A percentile compares a stretch with the other conserved stretches of the same genome.
Evolutionary conservation across 2,329 filamentous ascomycete species (phyloP).

Genomic region (Septoria linicola): DNA sequence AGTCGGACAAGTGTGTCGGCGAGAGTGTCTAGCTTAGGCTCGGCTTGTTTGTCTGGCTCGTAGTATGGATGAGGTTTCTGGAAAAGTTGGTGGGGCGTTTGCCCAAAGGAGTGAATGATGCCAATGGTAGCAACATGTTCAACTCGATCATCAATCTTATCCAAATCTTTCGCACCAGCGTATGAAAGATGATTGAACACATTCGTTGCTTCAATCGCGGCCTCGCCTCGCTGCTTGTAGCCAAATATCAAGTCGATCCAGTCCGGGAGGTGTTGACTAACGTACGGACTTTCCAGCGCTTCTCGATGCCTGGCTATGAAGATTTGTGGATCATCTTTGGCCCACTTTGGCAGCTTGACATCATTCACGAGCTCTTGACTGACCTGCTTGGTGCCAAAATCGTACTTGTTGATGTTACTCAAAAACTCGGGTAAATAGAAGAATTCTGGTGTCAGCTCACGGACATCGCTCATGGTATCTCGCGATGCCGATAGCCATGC

Average conservation of each 20-base stretch:
- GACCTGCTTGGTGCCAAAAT: constrained; percentile 85
- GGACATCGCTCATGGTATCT: constrained; percentile 89
- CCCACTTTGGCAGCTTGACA: constrained; percentile 91
- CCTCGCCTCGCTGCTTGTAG: constrained; percentile 87
- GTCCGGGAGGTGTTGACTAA: constrained; percentile 82
- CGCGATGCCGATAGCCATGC: constrained; percentile 88
- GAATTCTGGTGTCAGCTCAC: constrained; percentile 94
- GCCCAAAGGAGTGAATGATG: constrained; percentile 97
- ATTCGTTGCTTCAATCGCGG: constrained; percentile 85
- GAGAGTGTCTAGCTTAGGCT: constrained; percentile 71
- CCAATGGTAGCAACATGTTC: constrained; percentile 87
- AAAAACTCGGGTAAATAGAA: constrained; percentile 95
- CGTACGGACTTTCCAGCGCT: constrained; percentile 87
- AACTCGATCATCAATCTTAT: constrained; percentile 83
- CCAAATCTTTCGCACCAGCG: constrained; percentile 86
- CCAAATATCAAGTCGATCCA: constrained; percentile 98
- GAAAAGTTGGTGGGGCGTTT: constrained; percentile 95
- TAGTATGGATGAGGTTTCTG: constrained; percentile 73
- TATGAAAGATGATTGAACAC: constrained; percentile 97
- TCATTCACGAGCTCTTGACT: constrained; percentile 76
- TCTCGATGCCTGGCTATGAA: constrained; percentile 97
- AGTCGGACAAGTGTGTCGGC: constrained; percentile 74
- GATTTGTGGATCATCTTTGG: constrained; percentile 90
- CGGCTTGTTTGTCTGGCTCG: constrained; percentile 59
- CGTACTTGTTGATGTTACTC: constrained; percentile 89